Conservation (phyloP, 306 rosid species). For the Gleditsia sinensis region DNA sequence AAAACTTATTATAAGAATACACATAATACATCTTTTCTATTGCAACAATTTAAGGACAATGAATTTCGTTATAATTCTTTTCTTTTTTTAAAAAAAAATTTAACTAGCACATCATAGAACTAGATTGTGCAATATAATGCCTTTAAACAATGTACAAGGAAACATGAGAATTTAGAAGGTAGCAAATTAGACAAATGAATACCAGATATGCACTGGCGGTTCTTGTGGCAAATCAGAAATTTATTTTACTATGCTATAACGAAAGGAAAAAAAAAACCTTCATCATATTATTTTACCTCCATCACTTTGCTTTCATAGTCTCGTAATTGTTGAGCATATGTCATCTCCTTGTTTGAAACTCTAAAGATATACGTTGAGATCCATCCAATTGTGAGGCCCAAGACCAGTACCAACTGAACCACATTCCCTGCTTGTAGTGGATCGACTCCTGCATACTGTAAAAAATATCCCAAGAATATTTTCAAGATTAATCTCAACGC, state of each 20-base stretch:
- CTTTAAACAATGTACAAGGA: slow-evolving; percentile 9
- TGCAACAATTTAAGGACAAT: too few relatives aligned
- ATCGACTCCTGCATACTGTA: slow-evolving; percentile 84
- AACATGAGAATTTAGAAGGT: not conserved
- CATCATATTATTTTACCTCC: slow-evolving; percentile 59
- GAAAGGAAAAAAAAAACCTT: slow-evolving; percentile 16
- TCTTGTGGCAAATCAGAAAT: slow-evolving; percentile 18
- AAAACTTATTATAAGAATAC: too few relatives aligned
- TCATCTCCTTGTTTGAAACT: slow-evolving; percentile 98
- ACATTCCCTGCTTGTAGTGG: slow-evolving; percentile 96
- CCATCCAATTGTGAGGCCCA: slow-evolving; percentile 96
- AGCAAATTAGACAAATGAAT: slow-evolving; percentile 22
- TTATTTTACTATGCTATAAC: slow-evolving; percentile 2
- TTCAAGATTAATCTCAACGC: slow-evolving; percentile 13
- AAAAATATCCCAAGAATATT: slow-evolving; percentile 26
- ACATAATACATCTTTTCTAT: too few relatives aligned
- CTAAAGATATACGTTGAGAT: slow-evolving; percentile 87
- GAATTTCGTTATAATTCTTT: not conserved
- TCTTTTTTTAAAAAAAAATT: not conserved
- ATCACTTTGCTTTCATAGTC: slow-evolving; percentile 93
- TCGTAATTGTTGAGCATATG: slow-evolving; percentile 91
- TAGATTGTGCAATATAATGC: not conserved
- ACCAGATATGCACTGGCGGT: slow-evolving; percentile 18
- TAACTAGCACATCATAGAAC: not conserved
- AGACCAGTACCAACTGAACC: slow-evolving; percentile 89